Evolutionary conservation across 441 rosid genomes (phyloP), one percentile per base, ranked within the genome.

Genomic region (Kokia cookei): DNA sequence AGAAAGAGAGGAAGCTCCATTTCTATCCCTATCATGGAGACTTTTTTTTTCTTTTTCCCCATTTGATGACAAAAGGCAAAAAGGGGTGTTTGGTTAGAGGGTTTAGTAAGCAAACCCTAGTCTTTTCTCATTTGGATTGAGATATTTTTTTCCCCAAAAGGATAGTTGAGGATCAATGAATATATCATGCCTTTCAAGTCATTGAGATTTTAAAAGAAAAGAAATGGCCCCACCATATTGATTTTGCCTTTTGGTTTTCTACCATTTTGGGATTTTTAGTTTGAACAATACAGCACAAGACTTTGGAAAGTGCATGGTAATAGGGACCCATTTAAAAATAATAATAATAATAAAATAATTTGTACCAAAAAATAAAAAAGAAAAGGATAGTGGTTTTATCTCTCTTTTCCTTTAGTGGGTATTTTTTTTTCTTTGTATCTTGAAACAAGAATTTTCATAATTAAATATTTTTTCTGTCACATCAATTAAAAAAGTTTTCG

Each of bases 41-140:
- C 45, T 3, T 26, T 61, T 66, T 70, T 2, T 1, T 15, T 24
- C 54, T 17, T 3, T 35, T 42, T n/a, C 15, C 45, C 26, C 29
- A 8, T 37, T 69, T 73, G 9, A 45, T 57, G 9, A 2, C 9
- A 63, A 53, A 7, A 19, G 40, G 27, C 2, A 53, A 78, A 70
- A 54, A 14, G 55, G 17, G 10, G 35, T 3, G 3, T 5, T 69
- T 63, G 72, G 53, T 3, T 51, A 8, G 32, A 42, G 70, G 78
- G 45, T 48, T 48, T 13, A 15, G 60, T 55, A 0, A 12, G 77
- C 73, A 81, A 79, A 73, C 83, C 80, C 75, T 53, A 77, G 8
- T 51, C 19, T 53, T 53, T 51, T 68, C 14, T 11, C 19, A 5
- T 65, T 65, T 80, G 68, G 53, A 73, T 53, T 81, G 53, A 27